Percentiles rank a stretch among this genome's conserved stretches.
Conservation (phyloP, 2,329 filamentous ascomycete genomes). For the Thelonectria rubi region DNA sequence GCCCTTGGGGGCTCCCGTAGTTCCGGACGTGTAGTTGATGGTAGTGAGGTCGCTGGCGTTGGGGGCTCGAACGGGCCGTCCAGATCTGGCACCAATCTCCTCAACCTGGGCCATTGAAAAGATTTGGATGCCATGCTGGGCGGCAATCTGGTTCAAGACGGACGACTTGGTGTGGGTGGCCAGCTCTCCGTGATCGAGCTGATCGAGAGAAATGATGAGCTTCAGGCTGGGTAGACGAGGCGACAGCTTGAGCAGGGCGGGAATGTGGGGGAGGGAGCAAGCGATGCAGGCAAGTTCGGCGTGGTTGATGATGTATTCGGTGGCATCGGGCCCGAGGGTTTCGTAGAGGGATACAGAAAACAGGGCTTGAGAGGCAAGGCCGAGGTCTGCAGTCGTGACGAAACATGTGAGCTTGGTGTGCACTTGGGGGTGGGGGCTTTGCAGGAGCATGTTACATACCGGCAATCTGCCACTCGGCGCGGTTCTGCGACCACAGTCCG, state of each 20-base stretch:
- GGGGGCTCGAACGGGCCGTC: conserved; percentile 76
- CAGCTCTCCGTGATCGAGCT: conserved; percentile 81
- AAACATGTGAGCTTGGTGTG: conserved; percentile 23
- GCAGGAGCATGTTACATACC: conserved; percentile 55
- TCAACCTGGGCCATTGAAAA: conserved; percentile 85
- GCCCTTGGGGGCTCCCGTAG: conserved; percentile 84
- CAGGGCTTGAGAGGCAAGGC: conserved; percentile 84
- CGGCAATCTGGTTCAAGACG: conserved; percentile 78
- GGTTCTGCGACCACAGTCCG: conserved; percentile 87
- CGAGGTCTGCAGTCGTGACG: conserved; percentile 70
- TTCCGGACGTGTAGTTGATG: conserved; percentile 91
- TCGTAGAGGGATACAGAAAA: conserved; percentile 96
- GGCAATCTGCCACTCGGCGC: conserved; percentile 87
- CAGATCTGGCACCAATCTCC: conserved; percentile 75
- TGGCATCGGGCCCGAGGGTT: conserved; percentile 88
- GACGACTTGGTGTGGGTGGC: conserved; percentile 80
- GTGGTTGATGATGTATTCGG: conserved; percentile 96
- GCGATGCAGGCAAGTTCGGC: conserved; percentile 78
- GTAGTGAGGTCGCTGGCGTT: conserved; percentile 81
- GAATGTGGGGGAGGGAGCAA: conserved; percentile 82
- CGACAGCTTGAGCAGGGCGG: conserved; percentile 80
- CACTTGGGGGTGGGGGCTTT: background rate
- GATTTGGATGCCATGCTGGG: conserved; percentile 78
- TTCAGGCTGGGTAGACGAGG: conserved; percentile 83
- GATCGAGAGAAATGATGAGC: conserved; percentile 86